Evolutionary conservation across 163 green algal genomes (phyloP).

Genomic region (Coccomyxa subellipsoidea): DNA sequence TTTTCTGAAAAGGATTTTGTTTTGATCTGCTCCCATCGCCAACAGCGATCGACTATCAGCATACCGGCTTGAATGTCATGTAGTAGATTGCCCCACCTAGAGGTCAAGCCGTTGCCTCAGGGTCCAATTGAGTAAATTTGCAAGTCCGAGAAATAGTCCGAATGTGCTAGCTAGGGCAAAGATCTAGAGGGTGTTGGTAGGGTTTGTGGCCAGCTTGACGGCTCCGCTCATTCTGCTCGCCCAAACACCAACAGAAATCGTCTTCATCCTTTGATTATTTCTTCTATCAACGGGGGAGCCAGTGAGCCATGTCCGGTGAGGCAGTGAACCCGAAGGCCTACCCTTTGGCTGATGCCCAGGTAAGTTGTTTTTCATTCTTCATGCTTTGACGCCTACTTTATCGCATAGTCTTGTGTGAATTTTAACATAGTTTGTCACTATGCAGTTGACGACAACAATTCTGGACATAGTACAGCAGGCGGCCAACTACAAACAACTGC

Average conservation of each 20-base stretch:
- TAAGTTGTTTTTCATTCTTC: slow-evolving; percentile 16
- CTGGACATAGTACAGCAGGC: slow-evolving; percentile 99
- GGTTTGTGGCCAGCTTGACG: too few relatives aligned
- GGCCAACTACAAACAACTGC: slow-evolving; percentile 98
- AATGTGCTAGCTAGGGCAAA: too few relatives aligned
- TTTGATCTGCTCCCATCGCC: too few relatives aligned
- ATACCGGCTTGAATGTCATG: too few relatives aligned
- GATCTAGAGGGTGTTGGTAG: too few relatives aligned
- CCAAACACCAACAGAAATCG: background rate
- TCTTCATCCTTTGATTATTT: too few relatives aligned
- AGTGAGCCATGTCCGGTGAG: slow-evolving; percentile 55
- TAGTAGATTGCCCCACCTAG: too few relatives aligned
- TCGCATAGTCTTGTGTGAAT: background rate
- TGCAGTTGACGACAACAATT: slow-evolving; percentile 96
- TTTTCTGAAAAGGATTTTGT: too few relatives aligned
- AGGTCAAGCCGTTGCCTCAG: too few relatives aligned
- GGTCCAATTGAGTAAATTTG: too few relatives aligned
- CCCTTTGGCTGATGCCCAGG: slow-evolving; percentile 88
- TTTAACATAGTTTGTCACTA: background rate
- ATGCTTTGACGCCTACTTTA: background rate
- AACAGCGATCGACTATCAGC: too few relatives aligned
- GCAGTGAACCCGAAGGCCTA: slow-evolving; percentile 98
- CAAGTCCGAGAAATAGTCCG: too few relatives aligned
- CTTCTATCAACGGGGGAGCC: slow-evolving; percentile 23
- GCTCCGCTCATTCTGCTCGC: background rate